Evolutionary conservation across 768 basidiomycete species (phyloP).

Genomic region (Serendipita sp.): DNA sequence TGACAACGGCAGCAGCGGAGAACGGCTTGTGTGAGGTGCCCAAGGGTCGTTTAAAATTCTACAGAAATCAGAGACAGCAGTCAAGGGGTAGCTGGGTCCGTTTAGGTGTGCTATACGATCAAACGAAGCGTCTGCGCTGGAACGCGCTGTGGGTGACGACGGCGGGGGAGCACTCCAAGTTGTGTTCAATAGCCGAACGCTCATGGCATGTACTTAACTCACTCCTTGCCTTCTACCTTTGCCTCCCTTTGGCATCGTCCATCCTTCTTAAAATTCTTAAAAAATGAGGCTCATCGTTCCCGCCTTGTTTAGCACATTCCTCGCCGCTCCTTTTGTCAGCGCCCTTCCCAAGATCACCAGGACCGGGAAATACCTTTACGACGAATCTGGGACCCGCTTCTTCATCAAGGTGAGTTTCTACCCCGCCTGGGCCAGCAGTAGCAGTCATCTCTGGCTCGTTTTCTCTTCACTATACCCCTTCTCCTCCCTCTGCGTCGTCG

Average conservation of each 20-base stretch:
- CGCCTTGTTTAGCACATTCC: slow-evolving; percentile 16
- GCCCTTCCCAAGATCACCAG: slow-evolving; percentile 57
- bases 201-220: not conserved
- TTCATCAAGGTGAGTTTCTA: slow-evolving; percentile 43
- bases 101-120: not conserved
- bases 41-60: not conserved
- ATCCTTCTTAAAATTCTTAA: not conserved
- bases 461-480: not conserved
- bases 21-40: not conserved
- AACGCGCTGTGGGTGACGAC: not conserved
- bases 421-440: not conserved
- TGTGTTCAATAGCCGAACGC: not conserved
- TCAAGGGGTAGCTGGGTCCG: not conserved
- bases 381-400: slow-evolving; percentile 56
- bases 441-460: not conserved
- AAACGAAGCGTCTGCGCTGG: not conserved
- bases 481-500: not conserved
- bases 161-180: not conserved
- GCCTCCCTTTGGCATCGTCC: not conserved
- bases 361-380: slow-evolving; percentile 67
- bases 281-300: not conserved
- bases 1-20: not conserved
- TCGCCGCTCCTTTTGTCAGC: slow-evolving; percentile 33
- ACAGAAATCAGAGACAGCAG: not conserved
- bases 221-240: not conserved